Percentiles rank a stretch among this genome's conserved stretches.
phyloP scores from a whole-genome alignment of 2,329 filamentous ascomycete species.

The Aspergillus terreus region DNA sequence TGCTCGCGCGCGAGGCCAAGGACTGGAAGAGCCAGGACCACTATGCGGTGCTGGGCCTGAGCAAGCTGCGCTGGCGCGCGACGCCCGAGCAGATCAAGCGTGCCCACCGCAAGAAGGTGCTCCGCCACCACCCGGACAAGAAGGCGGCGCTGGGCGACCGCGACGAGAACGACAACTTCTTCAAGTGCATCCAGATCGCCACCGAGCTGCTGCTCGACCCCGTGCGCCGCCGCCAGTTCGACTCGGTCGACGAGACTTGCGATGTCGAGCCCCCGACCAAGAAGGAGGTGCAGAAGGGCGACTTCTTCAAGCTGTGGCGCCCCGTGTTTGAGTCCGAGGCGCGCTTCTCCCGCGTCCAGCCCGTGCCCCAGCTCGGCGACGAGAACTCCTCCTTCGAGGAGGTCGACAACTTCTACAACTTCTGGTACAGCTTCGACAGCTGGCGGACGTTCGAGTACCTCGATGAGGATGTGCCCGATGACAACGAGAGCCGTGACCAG shows the following conservation, averaged over 20 bases:
- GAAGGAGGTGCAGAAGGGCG: constrained; percentile 79
- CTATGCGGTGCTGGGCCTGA: constrained; percentile 91
- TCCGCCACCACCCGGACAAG: constrained; percentile 98
- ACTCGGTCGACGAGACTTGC: constrained; percentile 91
- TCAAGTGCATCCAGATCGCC: constrained; percentile 99
- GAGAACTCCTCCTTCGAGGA: constrained; percentile 82
- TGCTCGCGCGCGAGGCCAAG: constrained; percentile 91
- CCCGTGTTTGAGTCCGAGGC: constrained; percentile 86
- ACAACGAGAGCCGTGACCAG: constrained; percentile 98
- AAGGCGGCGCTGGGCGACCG: constrained; percentile 83
- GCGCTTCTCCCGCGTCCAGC: constrained; percentile 87
- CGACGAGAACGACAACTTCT: constrained; percentile 92
- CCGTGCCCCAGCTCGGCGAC: constrained; percentile 81
- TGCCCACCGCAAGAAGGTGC: constrained; percentile 98
- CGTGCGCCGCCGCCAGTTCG: constrained; percentile 86
- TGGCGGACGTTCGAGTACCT: constrained; percentile 98
- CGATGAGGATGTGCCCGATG: constrained; percentile 96
- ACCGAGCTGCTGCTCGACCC: constrained; percentile 92
- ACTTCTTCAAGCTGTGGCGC: constrained; percentile 94
- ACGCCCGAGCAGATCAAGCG: constrained; percentile 99
- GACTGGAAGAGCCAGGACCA: constrained; percentile 99
- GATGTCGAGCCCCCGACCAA: constrained; percentile 90
- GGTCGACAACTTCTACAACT: constrained; percentile 97
- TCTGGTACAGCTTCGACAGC: constrained; percentile 99
- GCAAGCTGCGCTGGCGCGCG: constrained; percentile 86